Base-by-base conservation (phyloP, 768 basidiomycete species). In the Boletus subcaerulescens region DNA sequence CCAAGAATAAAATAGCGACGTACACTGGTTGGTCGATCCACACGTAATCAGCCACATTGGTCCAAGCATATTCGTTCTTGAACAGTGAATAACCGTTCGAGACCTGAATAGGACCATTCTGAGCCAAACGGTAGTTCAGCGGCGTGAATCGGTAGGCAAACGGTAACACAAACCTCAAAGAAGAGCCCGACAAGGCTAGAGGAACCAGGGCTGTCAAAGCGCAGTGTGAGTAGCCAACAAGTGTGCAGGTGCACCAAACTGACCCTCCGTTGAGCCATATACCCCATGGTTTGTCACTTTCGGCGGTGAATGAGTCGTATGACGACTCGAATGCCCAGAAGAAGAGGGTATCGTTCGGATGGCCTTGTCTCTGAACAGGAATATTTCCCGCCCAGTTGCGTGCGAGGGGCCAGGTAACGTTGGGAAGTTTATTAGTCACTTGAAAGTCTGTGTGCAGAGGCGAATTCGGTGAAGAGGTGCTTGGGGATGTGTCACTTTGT, bases 231-330 rank as follows among this genome's bases (percentile, higher is more conserved):
- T 13, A 53, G 45, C 20, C 22, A 10, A 24, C 22, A 2, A 20
- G 31, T 8, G 31, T 17, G 18, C 20, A 36, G 32, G 24, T 12
- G 17, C 13, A 52, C 31, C 29, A 5, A 15, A 45, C 80, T 45
- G 60, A 84, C 83, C 85, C 86, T 71, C 86, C 87, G 56, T 87
- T 87, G 24, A 89, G 66, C 86, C 86, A 89, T 40, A 89, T 83
- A 4, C 80, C 79, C 87, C 87, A 88, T 2, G 87, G 87, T 18
- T 83, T 73, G 14, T 69, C 56, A n/a, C 65, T 64, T 26, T 43
- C 5, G 52, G 64, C 69, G 11, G 81, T 86, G 47, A 89, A 70
- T 3, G 86, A 86, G 6, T 82, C 84, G 17, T 72, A 61, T 1
- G 70, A 67, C 32, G 80, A 80, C 60, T 87, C 85, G 56, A 84